These are phyloP conservation scores for Phialophora expanda DNA, from an alignment of 2,329 filamentous ascomycete species.

Conservation along the genomic window DNA sequence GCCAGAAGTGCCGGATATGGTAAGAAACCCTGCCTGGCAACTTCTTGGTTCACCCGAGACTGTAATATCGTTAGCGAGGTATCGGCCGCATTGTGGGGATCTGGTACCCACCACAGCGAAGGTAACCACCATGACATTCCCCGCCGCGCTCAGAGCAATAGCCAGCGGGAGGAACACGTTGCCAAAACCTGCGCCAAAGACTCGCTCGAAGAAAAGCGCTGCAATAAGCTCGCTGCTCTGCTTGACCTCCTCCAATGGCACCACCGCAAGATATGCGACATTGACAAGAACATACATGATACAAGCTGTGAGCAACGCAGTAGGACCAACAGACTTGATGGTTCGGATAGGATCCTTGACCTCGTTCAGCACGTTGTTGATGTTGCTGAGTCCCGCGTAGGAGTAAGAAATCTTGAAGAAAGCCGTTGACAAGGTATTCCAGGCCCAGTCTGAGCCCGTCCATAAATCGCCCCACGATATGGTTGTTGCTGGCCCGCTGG, in stretches of 20 bases:
- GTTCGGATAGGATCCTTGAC: slow-evolving; percentile 71
- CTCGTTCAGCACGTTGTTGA: slow-evolving; percentile 74
- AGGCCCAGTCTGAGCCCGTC: slow-evolving; percentile 71
- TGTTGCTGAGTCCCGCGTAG: slow-evolving; percentile 69
- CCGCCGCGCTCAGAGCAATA: slow-evolving; percentile 69
- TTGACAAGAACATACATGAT: slow-evolving; percentile 71
- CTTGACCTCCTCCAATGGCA: slow-evolving; percentile 70
- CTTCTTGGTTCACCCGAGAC: slow-evolving; percentile 73
- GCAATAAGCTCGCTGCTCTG: slow-evolving; percentile 70
- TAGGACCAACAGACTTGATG: slow-evolving; percentile 65
- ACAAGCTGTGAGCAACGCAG: slow-evolving; percentile 66
- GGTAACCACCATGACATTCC: slow-evolving; percentile 75
- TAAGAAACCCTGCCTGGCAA: slow-evolving; percentile 72
- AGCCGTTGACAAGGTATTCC: slow-evolving; percentile 69
- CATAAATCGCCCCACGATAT: slow-evolving; percentile 61
- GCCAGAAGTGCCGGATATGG: slow-evolving; percentile 67
- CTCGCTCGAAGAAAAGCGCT: slow-evolving; percentile 68
- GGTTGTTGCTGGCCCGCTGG: slow-evolving; percentile 21
- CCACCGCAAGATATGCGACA: slow-evolving; percentile 66
- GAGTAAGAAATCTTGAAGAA: slow-evolving; percentile 71
- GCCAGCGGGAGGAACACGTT: slow-evolving; percentile 64
- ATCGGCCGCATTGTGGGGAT: not conserved
- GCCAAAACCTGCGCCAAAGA: slow-evolving; percentile 66
- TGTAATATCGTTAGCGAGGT: slow-evolving; percentile 44
- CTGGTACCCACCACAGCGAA: slow-evolving; percentile 64